These are phyloP conservation scores for Diutina ranongensis DNA, from an alignment of 1,139 yeast genomes.

Conservation along the genomic window DNA sequence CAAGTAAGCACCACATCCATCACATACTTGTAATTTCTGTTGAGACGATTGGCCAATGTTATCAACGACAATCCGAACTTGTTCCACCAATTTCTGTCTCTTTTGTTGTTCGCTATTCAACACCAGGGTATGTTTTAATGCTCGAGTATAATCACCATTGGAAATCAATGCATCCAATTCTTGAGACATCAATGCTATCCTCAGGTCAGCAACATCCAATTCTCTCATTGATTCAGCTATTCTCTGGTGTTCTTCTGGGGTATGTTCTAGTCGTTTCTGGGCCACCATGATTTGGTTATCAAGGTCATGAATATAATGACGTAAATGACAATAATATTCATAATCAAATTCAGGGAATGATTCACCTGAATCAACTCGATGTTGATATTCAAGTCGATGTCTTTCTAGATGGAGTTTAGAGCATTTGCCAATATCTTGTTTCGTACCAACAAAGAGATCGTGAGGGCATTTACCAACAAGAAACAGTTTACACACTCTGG, in stretches of 20 bases:
- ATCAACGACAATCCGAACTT: constrained; percentile 52
- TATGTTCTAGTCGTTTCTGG: constrained; percentile 56
- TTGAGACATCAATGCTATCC: constrained; percentile 56
- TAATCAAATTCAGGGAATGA: constrained; percentile 57
- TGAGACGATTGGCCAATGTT: constrained; percentile 79
- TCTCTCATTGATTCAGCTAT: constrained; percentile 54
- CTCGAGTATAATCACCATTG: constrained; percentile 39
- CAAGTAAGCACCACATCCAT: constrained; percentile 82
- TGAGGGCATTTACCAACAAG: constrained; percentile 85
- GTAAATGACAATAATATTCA: constrained; percentile 50
- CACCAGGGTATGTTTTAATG: constrained; percentile 34
- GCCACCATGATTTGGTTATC: constrained; percentile 58
- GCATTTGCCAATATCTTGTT: constrained; percentile 75
- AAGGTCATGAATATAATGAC: constrained; percentile 51
- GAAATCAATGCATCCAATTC: constrained; percentile 52
- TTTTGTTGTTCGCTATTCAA: constrained; percentile 33
- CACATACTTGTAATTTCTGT: constrained; percentile 86
- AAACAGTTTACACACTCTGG: constrained; percentile 62
- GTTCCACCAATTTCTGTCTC: constrained; percentile 38
- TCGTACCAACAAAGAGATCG: constrained; percentile 73
- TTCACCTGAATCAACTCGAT: constrained; percentile 41
- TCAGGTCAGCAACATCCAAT: constrained; percentile 54
- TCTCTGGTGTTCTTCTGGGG: constrained; percentile 64
- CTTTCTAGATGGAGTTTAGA: constrained; percentile 69
- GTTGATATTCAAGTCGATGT: constrained; percentile 61